phyloP scores from a whole-genome alignment of 164 flowering plant species.

The Stephania cephalantha region DNA sequence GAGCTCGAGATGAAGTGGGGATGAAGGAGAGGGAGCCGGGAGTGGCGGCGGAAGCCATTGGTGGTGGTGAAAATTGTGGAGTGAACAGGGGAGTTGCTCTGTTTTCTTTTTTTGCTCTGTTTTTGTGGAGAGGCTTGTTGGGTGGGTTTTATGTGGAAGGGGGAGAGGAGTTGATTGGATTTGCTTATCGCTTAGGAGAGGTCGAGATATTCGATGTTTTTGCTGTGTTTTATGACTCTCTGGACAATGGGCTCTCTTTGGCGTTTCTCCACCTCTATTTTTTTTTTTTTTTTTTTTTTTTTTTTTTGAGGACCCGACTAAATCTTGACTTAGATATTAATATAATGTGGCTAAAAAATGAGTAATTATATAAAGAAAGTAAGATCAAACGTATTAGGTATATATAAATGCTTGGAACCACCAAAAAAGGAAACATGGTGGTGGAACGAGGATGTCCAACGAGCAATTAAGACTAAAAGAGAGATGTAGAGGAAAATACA shows the following conservation, averaged over 20 bases:
- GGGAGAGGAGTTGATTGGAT: constrained; percentile 16
- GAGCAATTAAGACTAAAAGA: too few relatives aligned
- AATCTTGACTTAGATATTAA: too few relatives aligned
- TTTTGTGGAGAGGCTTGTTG: not conserved
- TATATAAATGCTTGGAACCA: too few relatives aligned
- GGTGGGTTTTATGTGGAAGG: constrained; percentile 25
- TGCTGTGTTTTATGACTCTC: not conserved
- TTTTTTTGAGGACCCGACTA: too few relatives aligned
- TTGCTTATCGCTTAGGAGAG: constrained; percentile 64
- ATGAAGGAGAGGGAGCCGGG: constrained; percentile 41
- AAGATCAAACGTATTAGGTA: too few relatives aligned
- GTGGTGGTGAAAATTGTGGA: constrained; percentile 1
- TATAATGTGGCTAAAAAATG: too few relatives aligned
- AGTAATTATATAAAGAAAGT: too few relatives aligned
- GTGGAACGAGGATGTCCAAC: too few relatives aligned
- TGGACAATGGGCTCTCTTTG: not conserved
- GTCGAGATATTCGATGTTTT: constrained; percentile 38
- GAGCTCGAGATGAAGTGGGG: constrained; percentile 20
- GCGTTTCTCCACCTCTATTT: not conserved
- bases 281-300: not conserved
- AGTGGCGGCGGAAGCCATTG: constrained; percentile 55
- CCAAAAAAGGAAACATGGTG: too few relatives aligned
- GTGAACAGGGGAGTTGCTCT: not conserved
- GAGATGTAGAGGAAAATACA: too few relatives aligned
- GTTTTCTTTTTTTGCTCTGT: constrained; percentile 1